Base-by-base conservation (phyloP, 73 alveolate species). In the Paramecium caudatum region DNA sequence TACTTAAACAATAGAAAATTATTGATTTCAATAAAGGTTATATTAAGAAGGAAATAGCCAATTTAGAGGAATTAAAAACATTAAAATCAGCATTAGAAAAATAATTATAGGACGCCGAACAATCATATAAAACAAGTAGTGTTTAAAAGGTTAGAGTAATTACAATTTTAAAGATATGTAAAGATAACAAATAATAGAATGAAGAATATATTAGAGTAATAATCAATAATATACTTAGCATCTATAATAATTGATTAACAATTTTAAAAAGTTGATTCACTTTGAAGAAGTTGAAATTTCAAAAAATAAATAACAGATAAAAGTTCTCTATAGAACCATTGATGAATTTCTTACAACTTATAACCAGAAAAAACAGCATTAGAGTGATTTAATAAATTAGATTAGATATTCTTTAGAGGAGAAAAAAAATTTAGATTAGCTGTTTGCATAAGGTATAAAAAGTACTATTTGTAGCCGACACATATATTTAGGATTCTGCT, bases 121-220 rank as follows among this genome's bases (percentile, higher is more conserved):
- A 94, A 62, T 68, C 88, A 23, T 82, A 85, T 36, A 85, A 91
- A 63, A 39, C 84, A 12, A 94, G 94, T 15, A 91, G 82, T 82
- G 65, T 91, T 25, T 91, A 94, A 80, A 91, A 78, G 63, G 68
- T 65, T 25, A 61, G 97, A 46, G 62, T 94, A 15, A 94, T 55
- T 25, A 50, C 92, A 55, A 94, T 94, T 27, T 45, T 63, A 39
- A 78, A 68, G 16, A 94, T 91, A 16, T 94, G 97, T 63, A 46
- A 55, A 25, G 94, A 93, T 69, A 94, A 94, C 84, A 91, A 91
- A 34, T 83, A 94, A 47, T 61, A 94, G 32, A 94, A 94, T 65
- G 91, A 94, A 91, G 97, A 94, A 47, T 91, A 93, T 94, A 94
- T 91, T 25, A 83, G 97, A 55, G 90, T 74, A 74, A 41, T 27